Evolutionary conservation across 2,329 filamentous ascomycete species (phyloP), one percentile per base, ranked within the genome.

Genomic region (Curvularia hawaiiensis): DNA sequence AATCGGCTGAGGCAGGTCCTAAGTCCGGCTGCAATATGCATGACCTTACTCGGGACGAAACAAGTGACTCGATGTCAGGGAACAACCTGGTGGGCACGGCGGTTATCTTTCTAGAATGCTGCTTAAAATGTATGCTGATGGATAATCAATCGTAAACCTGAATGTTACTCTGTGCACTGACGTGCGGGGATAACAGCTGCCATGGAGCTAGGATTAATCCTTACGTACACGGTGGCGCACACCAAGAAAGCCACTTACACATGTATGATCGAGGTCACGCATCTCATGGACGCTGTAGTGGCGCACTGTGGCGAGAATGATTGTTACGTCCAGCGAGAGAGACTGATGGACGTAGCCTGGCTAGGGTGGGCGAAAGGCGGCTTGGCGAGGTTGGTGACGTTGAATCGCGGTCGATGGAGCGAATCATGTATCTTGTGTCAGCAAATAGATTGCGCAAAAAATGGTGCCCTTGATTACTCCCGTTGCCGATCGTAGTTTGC

Each of bases 71-170:
- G n/a, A 28, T n/a, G 24, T 16, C 47, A 30, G 16, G 47, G 35
- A 40, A n/a, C 16, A 20, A 39, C 47, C 35, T 30, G 35, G 35
- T 9, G 26, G n/a, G 12, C 14, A 24, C 14, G 14, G 41, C 24
- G 41, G 41, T 10, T n/a, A 26, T 48, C 16, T 30, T 50, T 50
- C 47, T 50, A 50, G 47, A 50, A 40, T 22, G 6, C 14, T 20
- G 16, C 22, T 40, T 9, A 30, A n/a, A 40, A n/a, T 20, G 22
- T n/a, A 16, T 30, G 24, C n/a, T 39, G 22, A n/a, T 38, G 33
- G 24, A 33, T 39, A 11, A 18, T 49, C 33, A 11, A 18, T 49
- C 33, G 18, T 24, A 28, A 5, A 26, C 33, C 24, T 50, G 24
- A 4, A 30, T 40, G 24, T 39, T 28, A 50, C 11, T 39, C 16